Evolutionary conservation across 2,329 filamentous ascomycete genomes (phyloP).

Genomic region (Microdochium bolleyi): DNA sequence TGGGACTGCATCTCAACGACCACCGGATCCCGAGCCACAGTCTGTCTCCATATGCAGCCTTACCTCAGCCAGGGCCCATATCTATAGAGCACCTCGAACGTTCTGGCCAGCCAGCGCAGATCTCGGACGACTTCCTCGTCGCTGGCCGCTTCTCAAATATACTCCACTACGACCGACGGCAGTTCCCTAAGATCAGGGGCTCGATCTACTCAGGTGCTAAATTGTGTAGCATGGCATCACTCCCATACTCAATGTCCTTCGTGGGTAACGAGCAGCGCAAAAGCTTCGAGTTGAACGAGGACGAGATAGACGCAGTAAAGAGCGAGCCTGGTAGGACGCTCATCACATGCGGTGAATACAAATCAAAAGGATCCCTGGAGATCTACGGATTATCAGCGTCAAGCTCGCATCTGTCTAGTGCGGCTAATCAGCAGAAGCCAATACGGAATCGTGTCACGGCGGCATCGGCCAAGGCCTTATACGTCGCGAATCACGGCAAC

Average conservation of each 20-base stretch:
- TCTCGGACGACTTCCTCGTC: conserved; percentile 77
- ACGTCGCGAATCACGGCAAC: conserved; percentile 73
- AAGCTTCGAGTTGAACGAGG: conserved; percentile 44
- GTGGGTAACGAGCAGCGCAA: conserved; percentile 51
- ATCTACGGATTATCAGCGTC: conserved; percentile 57
- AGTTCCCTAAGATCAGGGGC: conserved; percentile 68
- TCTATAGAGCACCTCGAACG: conserved; percentile 72
- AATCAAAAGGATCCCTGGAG: conserved; percentile 82
- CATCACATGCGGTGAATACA: conserved; percentile 83
- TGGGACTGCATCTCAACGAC: conserved; percentile 78
- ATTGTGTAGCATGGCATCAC: conserved; percentile 62
- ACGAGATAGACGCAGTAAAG: conserved; percentile 47
- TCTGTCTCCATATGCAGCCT: conserved; percentile 54
- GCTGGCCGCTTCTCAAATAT: conserved; percentile 85
- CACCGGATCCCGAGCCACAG: conserved; percentile 40
- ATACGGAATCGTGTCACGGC: conserved; percentile 80
- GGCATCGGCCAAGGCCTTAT: conserved; percentile 71
- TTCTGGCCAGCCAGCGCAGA: conserved; percentile 39
- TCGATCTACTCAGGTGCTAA: conserved; percentile 80
- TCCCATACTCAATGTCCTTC: conserved; percentile 61
- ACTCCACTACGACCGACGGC: conserved; percentile 80
- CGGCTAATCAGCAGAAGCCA: conserved; percentile 6
- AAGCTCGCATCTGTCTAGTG: background rate
- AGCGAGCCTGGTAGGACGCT: conserved; percentile 50
- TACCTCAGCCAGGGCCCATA: conserved; percentile 74